Conservation (phyloP, 371 early-diverging fungal species). For the Basidiobolus meristosporus region DNA sequence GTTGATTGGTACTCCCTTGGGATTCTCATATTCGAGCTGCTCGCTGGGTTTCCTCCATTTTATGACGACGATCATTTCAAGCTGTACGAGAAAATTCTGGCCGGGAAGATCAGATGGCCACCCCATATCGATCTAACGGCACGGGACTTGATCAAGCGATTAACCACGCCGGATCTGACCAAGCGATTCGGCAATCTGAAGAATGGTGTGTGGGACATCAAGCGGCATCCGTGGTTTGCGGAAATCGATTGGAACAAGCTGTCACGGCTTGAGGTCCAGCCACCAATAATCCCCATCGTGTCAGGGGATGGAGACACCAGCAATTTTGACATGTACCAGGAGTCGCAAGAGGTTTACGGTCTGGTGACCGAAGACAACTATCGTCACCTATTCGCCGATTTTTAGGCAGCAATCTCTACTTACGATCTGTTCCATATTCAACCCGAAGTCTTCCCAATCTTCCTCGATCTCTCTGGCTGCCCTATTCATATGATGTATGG, state of each 20-base stretch:
- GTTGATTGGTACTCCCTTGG: slow-evolving; percentile 97
- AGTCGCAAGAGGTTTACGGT: slow-evolving; percentile 49
- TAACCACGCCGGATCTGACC: slow-evolving; percentile 72
- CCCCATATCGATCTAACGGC: slow-evolving; percentile 76
- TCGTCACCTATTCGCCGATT: neutral
- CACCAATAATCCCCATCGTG: slow-evolving; percentile 87
- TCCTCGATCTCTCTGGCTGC: too few relatives aligned
- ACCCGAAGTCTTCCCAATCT: too few relatives aligned
- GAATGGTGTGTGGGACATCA: slow-evolving; percentile 79
- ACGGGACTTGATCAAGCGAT: slow-evolving; percentile 70
- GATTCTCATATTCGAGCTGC: slow-evolving; percentile 86
- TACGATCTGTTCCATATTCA: too few relatives aligned
- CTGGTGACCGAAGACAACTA: neutral
- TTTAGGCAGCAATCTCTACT: neutral
- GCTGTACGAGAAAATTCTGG: slow-evolving; percentile 87
- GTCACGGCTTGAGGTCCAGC: slow-evolving; percentile 46
- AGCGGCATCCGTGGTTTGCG: slow-evolving; percentile 86
- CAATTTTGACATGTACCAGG: slow-evolving; percentile 88
- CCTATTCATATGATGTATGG: too few relatives aligned
- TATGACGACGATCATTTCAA: slow-evolving; percentile 89
- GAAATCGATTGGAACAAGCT: slow-evolving; percentile 82
- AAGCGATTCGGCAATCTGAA: slow-evolving; percentile 85
- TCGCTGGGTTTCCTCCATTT: slow-evolving; percentile 87
- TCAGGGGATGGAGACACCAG: slow-evolving; percentile 79
- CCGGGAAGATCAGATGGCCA: slow-evolving; percentile 73